Percentiles rank a stretch among this genome's conserved stretches.
phyloP scores from a whole-genome alignment of 2,329 filamentous ascomycete genomes.

The Blastomyces percursus region DNA sequence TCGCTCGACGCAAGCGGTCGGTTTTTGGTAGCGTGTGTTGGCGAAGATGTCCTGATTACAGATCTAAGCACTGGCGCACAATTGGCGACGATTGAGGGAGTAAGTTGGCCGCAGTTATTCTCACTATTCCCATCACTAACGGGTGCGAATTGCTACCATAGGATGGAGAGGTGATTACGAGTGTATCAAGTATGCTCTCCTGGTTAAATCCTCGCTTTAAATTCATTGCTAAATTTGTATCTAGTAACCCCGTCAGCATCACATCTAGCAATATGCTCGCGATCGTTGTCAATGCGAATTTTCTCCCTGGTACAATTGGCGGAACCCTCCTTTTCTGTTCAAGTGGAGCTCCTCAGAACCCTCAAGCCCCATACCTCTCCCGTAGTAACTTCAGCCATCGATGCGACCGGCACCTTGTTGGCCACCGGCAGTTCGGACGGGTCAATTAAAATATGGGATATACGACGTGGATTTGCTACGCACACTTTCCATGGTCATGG shows the following conservation, averaged over 20 bases:
- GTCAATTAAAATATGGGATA: constrained; percentile 93
- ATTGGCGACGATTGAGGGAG: constrained; percentile 77
- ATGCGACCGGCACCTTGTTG: constrained; percentile 76
- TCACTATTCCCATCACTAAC: constrained; percentile 13
- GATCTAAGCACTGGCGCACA: constrained; percentile 73
- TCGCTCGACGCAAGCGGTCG: constrained; percentile 70
- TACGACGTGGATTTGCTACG: constrained; percentile 77
- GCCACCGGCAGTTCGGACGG: constrained; percentile 92
- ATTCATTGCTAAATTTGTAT: constrained; percentile 10
- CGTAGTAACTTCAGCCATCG: constrained; percentile 74
- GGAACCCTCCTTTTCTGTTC: constrained; percentile 46
- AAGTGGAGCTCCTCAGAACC: constrained; percentile 60
- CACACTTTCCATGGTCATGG: constrained; percentile 93
- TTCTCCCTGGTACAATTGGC: constrained; percentile 57
- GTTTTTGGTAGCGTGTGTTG: constrained; percentile 78
- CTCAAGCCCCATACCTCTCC: constrained; percentile 85
- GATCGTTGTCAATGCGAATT: constrained; percentile 92
- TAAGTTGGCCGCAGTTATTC: constrained; percentile 35
- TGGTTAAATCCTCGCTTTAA: constrained; percentile 1
- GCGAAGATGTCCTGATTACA: constrained; percentile 81
- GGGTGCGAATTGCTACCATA: constrained; percentile 21
- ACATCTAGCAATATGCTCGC: constrained; percentile 81
- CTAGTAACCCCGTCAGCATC: constrained; percentile 77
- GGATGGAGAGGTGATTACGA: constrained; percentile 52
- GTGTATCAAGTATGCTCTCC: constrained; percentile 31